Base-by-base conservation (phyloP, 805 yeast genomes). In the Tetrapisispora fleetii region DNA sequence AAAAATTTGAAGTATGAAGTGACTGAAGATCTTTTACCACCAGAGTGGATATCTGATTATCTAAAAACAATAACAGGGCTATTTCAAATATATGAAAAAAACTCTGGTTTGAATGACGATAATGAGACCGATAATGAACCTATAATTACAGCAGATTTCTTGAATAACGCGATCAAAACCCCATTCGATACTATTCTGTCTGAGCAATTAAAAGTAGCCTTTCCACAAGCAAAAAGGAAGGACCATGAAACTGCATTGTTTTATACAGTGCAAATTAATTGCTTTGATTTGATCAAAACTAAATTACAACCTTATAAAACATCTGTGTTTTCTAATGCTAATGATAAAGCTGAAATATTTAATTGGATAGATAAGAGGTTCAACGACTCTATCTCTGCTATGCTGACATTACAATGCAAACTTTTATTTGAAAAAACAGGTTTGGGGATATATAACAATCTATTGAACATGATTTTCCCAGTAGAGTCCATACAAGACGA, bases 21-120 rank as follows among this genome's bases (percentile, higher is more conserved):
- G 2, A 60, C 69, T 46, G 74, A 74, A 28, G 86, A 86, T 51
- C 68, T 85, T 21, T 77, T 82, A 51, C 81, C 95, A 4, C 96
- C 97, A 0, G 95, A 85, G 51, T 90, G 95, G 89, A 67, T 85
- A 21, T 69, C 76, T 44, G 82, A 78, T n/a, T 80, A 82, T 54
- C 73, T 65, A 28, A 53, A 49, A 39, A 56, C 58, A 41, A 24
- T 83, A 43, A 68, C 78, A 0, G 83, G 79, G 16, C 69, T 84
- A 28, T 70, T 82, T 49, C 78, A 79, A 1, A 64, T 86, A 1
- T 73, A 84, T 52, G 80, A 78, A 27, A 37, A 40, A 28, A 61
- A 52, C 21, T 39, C 50, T 6, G 51, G 68, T 54, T 49, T 57
- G 2, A 39, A 43, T 16, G 62, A 62, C 6, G 69, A 75, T 4